Percentiles rank a stretch among this genome's conserved stretches.
Evolutionary conservation across 441 rosid genomes (phyloP).

Genomic region (Eutrema salsugineum): DNA sequence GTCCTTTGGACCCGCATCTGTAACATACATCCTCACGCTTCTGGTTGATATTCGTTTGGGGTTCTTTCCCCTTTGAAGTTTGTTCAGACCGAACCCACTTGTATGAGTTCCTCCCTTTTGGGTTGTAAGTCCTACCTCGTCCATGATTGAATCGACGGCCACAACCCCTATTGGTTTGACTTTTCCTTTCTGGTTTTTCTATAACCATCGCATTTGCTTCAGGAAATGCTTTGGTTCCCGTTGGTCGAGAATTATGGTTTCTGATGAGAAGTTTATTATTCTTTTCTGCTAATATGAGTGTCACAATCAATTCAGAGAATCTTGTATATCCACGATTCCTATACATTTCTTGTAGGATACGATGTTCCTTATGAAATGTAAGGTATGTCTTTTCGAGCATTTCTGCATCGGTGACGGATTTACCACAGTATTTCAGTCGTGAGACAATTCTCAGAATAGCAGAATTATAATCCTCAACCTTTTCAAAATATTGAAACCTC

Average conservation of each 20-base stretch:
- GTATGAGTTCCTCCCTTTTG: no score
- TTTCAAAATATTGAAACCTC: neutral
- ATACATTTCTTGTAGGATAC: neutral
- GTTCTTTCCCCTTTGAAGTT: neutral
- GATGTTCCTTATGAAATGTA: neutral
- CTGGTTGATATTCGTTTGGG: neutral
- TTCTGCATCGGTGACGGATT: neutral
- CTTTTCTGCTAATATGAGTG: neutral
- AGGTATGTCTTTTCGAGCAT: neutral
- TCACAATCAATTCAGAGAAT: neutral
- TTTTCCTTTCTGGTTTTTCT: no score
- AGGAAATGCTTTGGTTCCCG: neutral
- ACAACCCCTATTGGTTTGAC: neutral
- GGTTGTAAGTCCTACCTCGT: neutral
- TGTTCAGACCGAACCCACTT: neutral
- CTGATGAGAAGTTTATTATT: neutral
- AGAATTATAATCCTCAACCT: neutral
- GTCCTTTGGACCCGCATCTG: neutral
- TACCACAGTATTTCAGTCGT: neutral
- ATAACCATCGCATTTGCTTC: neutral
- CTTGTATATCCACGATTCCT: neutral
- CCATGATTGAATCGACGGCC: neutral
- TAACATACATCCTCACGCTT: neutral
- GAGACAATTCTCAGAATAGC: neutral
- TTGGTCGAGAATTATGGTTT: neutral